Conservation (phyloP, 139 green algal genomes). For the Nannochloris sp. region DNA sequence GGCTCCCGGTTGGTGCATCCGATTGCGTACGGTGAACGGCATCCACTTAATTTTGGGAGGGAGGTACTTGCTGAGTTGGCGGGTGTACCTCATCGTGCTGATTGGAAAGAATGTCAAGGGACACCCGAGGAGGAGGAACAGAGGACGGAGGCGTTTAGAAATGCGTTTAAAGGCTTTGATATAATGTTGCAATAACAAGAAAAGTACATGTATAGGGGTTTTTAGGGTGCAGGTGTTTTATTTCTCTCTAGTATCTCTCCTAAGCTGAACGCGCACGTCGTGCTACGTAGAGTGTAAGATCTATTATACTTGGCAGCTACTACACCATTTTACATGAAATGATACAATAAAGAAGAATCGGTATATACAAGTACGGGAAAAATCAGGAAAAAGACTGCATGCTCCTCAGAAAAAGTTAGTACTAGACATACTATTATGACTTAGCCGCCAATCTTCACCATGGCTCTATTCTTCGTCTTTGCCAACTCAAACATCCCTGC, state of each 20-base stretch:
- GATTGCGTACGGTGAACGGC: slow-evolving; percentile 56
- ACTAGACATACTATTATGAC: slow-evolving; percentile 2
- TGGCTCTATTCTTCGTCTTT: slow-evolving; percentile 76
- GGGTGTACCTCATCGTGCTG: slow-evolving; percentile 53
- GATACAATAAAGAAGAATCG: not conserved
- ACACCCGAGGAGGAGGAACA: slow-evolving; percentile 48
- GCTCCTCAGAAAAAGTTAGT: no score
- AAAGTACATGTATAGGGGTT: no score
- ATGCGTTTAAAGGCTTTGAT: slow-evolving; percentile 68
- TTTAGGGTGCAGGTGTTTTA: no score
- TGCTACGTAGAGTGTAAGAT: no score
- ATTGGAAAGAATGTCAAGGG: slow-evolving; percentile 71
- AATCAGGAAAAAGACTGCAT: not conserved
- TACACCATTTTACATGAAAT: no score
- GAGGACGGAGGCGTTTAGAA: slow-evolving; percentile 65
- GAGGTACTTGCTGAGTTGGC: slow-evolving; percentile 67
- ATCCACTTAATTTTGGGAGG: slow-evolving; percentile 68
- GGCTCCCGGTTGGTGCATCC: slow-evolving; percentile 61
- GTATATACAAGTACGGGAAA: not conserved
- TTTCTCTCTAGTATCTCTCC: no score
- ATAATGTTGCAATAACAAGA: slow-evolving; percentile 27
- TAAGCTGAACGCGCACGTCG: no score
- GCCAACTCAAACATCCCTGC: slow-evolving; percentile 91
- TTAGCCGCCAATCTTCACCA: slow-evolving; percentile 96
- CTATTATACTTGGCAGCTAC: no score